A percentile compares a stretch with the other conserved stretches of the same genome.
Conservation (phyloP, 2,329 filamentous ascomycete species). For the Orbilia javanica region DNA sequence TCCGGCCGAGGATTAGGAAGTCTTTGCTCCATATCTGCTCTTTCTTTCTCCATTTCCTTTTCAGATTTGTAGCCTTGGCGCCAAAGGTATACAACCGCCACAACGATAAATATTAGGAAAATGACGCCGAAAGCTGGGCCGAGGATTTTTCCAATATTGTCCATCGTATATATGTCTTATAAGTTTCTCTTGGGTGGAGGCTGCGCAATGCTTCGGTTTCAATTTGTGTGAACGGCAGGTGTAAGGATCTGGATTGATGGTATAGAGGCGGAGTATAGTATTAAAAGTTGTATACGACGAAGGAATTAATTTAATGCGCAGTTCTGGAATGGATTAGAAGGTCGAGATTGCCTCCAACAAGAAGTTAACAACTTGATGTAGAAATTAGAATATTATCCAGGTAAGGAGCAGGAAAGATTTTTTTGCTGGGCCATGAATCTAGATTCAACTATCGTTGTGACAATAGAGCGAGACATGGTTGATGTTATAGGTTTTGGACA, state of each 20-base stretch:
- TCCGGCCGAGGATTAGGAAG: neutral
- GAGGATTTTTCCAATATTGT: slow-evolving; percentile 15
- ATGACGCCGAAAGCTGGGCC: slow-evolving; percentile 38
- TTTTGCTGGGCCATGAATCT: neutral
- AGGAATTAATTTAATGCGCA: neutral
- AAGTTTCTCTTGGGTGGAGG: neutral
- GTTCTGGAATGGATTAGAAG: neutral
- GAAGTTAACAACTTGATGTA: neutral
- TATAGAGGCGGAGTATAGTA: slow-evolving; percentile 8
- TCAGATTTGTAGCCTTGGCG: slow-evolving; percentile 38
- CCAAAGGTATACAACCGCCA: slow-evolving; percentile 38
- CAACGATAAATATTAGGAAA: slow-evolving; percentile 28
- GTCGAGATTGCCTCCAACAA: neutral
- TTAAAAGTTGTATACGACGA: slow-evolving; percentile 5
- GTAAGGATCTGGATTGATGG: neutral
- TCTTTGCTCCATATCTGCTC: slow-evolving; percentile 20
- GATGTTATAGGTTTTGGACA: slow-evolving; percentile 22
- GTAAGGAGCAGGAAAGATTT: neutral
- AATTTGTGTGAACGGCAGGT: neutral
- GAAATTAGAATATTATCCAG: neutral
- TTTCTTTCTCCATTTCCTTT: slow-evolving; percentile 31
- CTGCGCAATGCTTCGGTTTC: neutral
- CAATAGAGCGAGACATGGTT: slow-evolving; percentile 4
- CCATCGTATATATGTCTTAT: neutral
- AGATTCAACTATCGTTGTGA: neutral